Conservation (phyloP, 2,329 filamentous ascomycete genomes). For the Trichophyton rubrum region DNA sequence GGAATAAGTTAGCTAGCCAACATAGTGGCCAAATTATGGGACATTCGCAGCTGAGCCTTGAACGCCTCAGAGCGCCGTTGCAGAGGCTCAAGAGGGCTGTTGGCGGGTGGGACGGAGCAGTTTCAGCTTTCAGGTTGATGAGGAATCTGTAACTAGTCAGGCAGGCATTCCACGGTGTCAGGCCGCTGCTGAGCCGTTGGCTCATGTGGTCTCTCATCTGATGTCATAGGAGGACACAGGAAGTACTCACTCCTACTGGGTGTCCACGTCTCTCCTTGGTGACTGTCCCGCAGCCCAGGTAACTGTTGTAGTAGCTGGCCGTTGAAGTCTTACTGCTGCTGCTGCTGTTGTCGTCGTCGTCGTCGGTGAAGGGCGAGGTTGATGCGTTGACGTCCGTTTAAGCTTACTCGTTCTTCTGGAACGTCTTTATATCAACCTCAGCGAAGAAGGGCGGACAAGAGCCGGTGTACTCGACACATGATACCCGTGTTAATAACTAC, state of each 20-base stretch:
- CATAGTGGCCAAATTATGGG: not conserved
- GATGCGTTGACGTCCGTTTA: not conserved
- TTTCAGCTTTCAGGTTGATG: not conserved
- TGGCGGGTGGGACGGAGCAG: not conserved
- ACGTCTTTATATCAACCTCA: not conserved
- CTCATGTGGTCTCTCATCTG: not conserved
- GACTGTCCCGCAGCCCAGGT: too few species aligned
- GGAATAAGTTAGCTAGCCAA: not conserved
- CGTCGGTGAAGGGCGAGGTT: not conserved
- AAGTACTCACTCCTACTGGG: too few species aligned
- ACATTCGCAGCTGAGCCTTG: not conserved
- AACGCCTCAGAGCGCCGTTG: not conserved
- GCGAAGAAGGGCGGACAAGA: not conserved
- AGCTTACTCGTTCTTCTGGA: not conserved
- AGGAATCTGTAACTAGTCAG: not conserved
- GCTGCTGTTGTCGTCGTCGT: too few species aligned
- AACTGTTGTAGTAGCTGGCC: too few species aligned
- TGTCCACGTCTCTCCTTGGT: too few species aligned
- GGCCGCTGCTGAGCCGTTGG: not conserved
- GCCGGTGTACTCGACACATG: not conserved
- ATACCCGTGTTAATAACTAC: not conserved
- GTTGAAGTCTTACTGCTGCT: too few species aligned
- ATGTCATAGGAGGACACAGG: not conserved
- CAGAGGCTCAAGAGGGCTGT: not conserved
- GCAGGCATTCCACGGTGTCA: not conserved